These are phyloP conservation scores for Ceratocystis ficicola DNA, from an alignment of 2,329 filamentous ascomycete species.

Conservation along the genomic window DNA sequence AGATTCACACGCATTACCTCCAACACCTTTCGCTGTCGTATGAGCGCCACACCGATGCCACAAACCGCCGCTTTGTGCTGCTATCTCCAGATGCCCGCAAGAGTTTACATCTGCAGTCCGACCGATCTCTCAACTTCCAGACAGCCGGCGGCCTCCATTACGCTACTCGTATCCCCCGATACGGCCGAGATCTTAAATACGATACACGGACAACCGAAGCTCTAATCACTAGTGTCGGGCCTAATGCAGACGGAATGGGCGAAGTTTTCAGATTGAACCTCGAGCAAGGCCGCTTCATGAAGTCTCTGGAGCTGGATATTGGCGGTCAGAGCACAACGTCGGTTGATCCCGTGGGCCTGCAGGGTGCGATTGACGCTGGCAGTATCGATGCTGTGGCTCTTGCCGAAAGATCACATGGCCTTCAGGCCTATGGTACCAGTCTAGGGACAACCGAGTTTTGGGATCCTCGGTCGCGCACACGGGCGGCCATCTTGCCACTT, in stretches of 20 bases:
- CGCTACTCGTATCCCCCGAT: conserved; percentile 76
- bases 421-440: conserved; percentile 86
- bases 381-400: conserved; percentile 79
- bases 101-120: conserved; percentile 82
- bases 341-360: conserved; percentile 55
- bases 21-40: conserved; percentile 90
- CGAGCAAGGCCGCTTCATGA: conserved; percentile 87
- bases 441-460: conserved; percentile 95
- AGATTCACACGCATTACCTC: conserved; percentile 92
- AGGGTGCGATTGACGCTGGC: conserved; percentile 75
- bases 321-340: conserved; percentile 48
- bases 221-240: conserved; percentile 73
- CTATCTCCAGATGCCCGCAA: conserved; percentile 89
- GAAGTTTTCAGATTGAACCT: conserved; percentile 90
- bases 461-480: conserved; percentile 73
- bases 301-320: conserved; percentile 81
- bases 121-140: conserved; percentile 86
- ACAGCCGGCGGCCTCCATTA: conserved; percentile 81
- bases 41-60: conserved; percentile 75
- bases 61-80: conserved; percentile 84
- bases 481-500: conserved; percentile 56
- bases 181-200: conserved; percentile 81
- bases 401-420: conserved; percentile 77
- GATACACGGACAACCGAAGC: conserved; percentile 73
- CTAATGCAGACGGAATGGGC: conserved; percentile 73